Percentiles rank a stretch among this genome's conserved stretches.
Conservation (phyloP, 2,329 filamentous ascomycete species). For the Chrysoporthe austroafricana region DNA sequence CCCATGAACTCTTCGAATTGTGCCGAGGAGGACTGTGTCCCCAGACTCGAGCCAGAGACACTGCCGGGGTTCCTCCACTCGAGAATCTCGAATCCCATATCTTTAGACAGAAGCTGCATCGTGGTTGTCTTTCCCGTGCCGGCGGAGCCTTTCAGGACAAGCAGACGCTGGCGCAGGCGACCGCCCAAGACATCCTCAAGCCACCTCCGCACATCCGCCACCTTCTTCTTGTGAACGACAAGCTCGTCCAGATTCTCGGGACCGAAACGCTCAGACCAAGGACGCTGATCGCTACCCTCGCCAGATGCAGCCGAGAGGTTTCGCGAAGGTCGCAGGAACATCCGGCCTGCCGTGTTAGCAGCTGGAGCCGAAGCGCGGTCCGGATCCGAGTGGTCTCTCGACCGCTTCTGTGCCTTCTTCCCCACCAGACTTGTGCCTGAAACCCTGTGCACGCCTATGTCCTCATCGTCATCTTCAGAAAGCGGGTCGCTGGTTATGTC, state of each 20-base stretch:
- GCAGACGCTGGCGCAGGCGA: constrained; percentile 68
- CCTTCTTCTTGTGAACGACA: constrained; percentile 93
- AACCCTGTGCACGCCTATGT: constrained; percentile 54
- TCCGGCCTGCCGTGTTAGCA: constrained; percentile 48
- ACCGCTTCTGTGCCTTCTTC: constrained; percentile 58
- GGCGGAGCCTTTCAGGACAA: constrained; percentile 87
- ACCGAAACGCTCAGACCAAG: constrained; percentile 87
- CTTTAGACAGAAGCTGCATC: constrained; percentile 73
- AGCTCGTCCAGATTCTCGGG: constrained; percentile 79
- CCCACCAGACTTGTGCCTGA: constrained; percentile 59
- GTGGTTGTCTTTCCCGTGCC: constrained; percentile 94
- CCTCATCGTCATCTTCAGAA: constrained; percentile 65
- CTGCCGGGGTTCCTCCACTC: constrained; percentile 89
- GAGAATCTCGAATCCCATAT: constrained; percentile 76
- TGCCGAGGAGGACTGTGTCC: constrained; percentile 70
- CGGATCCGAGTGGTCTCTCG: constrained; percentile 42
- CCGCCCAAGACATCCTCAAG: constrained; percentile 74
- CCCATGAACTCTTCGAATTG: constrained; percentile 94
- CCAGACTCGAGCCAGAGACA: constrained; percentile 59
- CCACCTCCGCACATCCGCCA: constrained; percentile 83
- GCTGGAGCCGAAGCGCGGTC: constrained; percentile 32
- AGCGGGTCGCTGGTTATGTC: constrained; percentile 60
- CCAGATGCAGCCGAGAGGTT: constrained; percentile 35
- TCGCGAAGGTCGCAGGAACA: constrained; percentile 52
- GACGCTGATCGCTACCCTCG: constrained; percentile 59